A percentile compares a stretch with the other conserved stretches of the same genome.
phyloP scores from a whole-genome alignment of 208 protist species.

The Leishmania martiniquensis region DNA sequence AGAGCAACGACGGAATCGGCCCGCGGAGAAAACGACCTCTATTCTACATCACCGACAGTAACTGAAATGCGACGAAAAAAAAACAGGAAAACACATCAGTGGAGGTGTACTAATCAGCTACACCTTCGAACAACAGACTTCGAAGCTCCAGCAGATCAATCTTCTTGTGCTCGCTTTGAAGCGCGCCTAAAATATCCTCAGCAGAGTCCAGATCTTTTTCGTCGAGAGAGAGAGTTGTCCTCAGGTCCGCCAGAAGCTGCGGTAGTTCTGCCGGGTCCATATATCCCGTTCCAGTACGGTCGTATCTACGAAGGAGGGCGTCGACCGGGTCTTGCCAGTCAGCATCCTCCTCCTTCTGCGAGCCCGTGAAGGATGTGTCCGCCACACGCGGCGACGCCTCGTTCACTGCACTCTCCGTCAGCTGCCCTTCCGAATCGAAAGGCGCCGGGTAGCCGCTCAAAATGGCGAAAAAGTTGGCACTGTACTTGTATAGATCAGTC shows the following conservation, averaged over 20 bases:
- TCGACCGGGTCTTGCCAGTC: slow-evolving; percentile 48
- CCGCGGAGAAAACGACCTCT: not conserved
- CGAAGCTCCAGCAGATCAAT: slow-evolving; percentile 77
- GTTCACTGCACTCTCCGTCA: slow-evolving; percentile 37
- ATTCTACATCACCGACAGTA: not conserved
- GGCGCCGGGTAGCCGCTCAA: slow-evolving; percentile 68
- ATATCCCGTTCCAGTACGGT: slow-evolving; percentile 45
- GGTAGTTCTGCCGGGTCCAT: slow-evolving; percentile 48
- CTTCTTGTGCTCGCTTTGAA: slow-evolving; percentile 37
- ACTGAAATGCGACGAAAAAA: not conserved
- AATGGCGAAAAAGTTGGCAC: slow-evolving; percentile 93
- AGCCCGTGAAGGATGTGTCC: not conserved
- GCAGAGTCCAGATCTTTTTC: slow-evolving; percentile 54
- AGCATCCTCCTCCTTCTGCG: slow-evolving; percentile 9
- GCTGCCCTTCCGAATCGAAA: slow-evolving; percentile 82
- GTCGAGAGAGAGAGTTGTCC: slow-evolving; percentile 40
- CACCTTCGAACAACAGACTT: slow-evolving; percentile 60
- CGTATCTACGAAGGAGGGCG: slow-evolving; percentile 65
- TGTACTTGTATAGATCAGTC: slow-evolving; percentile 90
- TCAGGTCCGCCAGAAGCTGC: slow-evolving; percentile 60
- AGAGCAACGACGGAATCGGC: not conserved
- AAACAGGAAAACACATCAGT: not conserved
- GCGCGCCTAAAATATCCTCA: slow-evolving; percentile 52
- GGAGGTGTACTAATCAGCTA: slow-evolving; percentile 1
- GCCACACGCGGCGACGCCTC: not conserved